phyloP scores from a whole-genome alignment of 1,139 yeast species.

The Kazachstania sp. region DNA sequence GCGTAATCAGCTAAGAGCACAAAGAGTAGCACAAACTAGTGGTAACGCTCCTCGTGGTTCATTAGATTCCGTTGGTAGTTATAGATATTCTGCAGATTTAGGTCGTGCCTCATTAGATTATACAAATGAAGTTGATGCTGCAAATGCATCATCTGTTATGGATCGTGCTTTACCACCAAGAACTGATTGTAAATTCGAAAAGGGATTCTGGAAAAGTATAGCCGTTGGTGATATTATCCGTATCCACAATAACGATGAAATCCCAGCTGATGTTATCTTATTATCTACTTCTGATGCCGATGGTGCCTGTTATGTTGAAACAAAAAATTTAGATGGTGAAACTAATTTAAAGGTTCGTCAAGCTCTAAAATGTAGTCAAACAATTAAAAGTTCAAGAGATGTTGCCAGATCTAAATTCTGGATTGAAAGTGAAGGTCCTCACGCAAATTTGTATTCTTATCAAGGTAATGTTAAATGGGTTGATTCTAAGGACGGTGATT shows the following conservation, averaged over 20 bases:
- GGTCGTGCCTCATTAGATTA: conserved; percentile 26
- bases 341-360: conserved; percentile 80
- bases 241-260: conserved; percentile 77
- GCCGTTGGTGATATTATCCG: conserved; percentile 84
- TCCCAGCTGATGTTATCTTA: conserved; percentile 84
- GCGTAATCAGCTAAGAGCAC: conserved; percentile 12
- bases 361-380: conserved; percentile 62
- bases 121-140: conserved; percentile 14
- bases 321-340: conserved; percentile 94
- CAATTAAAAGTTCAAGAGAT: conserved; percentile 59
- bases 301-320: conserved; percentile 88
- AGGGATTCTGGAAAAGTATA: conserved; percentile 79
- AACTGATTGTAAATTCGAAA: conserved; percentile 43
- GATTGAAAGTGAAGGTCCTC: conserved; percentile 89
- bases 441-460: conserved; percentile 72
- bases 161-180: conserved; percentile 24
- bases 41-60: conserved; percentile 24
- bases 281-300: conserved; percentile 79
- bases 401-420: conserved; percentile 67
- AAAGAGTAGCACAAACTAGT: conserved; percentile 9
- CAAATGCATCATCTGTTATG: conserved; percentile 16
- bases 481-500: conserved; percentile 39
- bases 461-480: conserved; percentile 49
- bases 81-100: conserved; percentile 26
- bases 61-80: conserved; percentile 27